A percentile compares a stretch with the other conserved stretches of the same genome.
These are phyloP conservation scores for Ceratorhiza oryzae-sativae DNA, from an alignment of 1,284 basidiomycete genomes.

Conservation along the genomic window DNA sequence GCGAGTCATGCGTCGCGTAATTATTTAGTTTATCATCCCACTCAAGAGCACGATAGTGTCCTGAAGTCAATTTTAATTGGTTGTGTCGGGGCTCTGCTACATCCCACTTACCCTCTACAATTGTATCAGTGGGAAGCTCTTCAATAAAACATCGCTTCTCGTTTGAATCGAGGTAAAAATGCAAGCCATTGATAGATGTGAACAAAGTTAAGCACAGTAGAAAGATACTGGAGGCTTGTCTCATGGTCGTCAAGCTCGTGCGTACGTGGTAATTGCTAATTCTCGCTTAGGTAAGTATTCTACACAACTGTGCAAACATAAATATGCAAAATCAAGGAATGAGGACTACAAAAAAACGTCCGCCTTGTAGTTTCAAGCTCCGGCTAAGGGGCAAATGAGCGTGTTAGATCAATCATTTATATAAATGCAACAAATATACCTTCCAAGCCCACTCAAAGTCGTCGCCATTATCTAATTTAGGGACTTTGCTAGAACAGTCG, in stretches of 20 bases:
- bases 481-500: slow-evolving; percentile 46
- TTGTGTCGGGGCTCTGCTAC: slow-evolving; percentile 5
- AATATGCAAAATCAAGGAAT: no score
- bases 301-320: no score
- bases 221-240: slow-evolving; percentile 9
- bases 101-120: slow-evolving; percentile 83
- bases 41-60: slow-evolving; percentile 91
- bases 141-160: slow-evolving; percentile 96
- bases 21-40: slow-evolving; percentile 78
- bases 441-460: slow-evolving; percentile 85
- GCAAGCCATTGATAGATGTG: slow-evolving; percentile 62
- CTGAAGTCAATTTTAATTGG: slow-evolving; percentile 54
- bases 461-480: slow-evolving; percentile 61
- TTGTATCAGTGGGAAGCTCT: slow-evolving; percentile 95
- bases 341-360: slow-evolving; percentile 8
- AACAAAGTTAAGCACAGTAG: slow-evolving; percentile 2
- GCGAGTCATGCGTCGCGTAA: slow-evolving; percentile 76
- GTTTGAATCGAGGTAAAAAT: slow-evolving; percentile 92
- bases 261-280: slow-evolving; percentile 22
- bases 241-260: slow-evolving; percentile 19
- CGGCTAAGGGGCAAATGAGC: background rate
- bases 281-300: background rate
- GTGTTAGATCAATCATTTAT: background rate
- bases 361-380: slow-evolving; percentile 20
- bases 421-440: slow-evolving; percentile 56